Evolutionary conservation across 108 stramenopile genomes (phyloP).

Genomic region (Fragilaria radians): DNA sequence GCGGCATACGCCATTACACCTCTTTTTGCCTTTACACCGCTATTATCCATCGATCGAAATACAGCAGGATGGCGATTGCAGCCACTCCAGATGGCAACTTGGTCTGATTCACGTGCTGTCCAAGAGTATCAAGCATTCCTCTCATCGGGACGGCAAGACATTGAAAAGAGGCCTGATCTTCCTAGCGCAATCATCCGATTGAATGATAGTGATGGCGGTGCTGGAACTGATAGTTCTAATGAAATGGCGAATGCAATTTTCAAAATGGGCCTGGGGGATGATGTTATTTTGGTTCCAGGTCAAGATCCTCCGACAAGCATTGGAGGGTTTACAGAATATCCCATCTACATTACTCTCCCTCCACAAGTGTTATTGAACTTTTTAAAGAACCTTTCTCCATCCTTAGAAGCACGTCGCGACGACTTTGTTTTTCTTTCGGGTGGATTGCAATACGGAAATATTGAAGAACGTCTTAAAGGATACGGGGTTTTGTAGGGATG

Average conservation of each 20-base stretch:
- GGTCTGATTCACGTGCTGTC: slow-evolving; percentile 47
- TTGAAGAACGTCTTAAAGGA: slow-evolving; percentile 66
- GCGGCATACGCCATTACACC: no score
- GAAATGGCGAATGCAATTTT: slow-evolving; percentile 46
- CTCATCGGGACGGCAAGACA: slow-evolving; percentile 57
- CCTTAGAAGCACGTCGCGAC: slow-evolving; percentile 37
- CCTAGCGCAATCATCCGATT: slow-evolving; percentile 63
- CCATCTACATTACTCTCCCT: slow-evolving; percentile 69
- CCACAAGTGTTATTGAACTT: slow-evolving; percentile 54
- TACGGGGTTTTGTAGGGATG: slow-evolving; percentile 63
- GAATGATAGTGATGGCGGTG: slow-evolving; percentile 20
- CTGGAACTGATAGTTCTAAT: no score
- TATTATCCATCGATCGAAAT: no score
- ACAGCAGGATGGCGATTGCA: no score
- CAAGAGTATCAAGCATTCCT: slow-evolving; percentile 76
- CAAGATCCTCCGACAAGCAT: slow-evolving; percentile 46
- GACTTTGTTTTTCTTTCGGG: slow-evolving; percentile 82
- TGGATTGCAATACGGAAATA: slow-evolving; percentile 57
- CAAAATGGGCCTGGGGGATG: slow-evolving; percentile 55
- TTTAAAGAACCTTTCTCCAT: slow-evolving; percentile 44
- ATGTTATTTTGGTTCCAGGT: slow-evolving; percentile 47
- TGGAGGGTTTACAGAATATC: slow-evolving; percentile 40
- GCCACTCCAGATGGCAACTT: slow-evolving; percentile 41
- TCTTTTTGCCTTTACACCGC: no score
- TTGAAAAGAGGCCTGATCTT: slow-evolving; percentile 48